Percentiles rank a stretch among this genome's conserved stretches.
Evolutionary conservation across 352 stramenopile genomes (phyloP).

Genomic region (Albugo laibachii): DNA sequence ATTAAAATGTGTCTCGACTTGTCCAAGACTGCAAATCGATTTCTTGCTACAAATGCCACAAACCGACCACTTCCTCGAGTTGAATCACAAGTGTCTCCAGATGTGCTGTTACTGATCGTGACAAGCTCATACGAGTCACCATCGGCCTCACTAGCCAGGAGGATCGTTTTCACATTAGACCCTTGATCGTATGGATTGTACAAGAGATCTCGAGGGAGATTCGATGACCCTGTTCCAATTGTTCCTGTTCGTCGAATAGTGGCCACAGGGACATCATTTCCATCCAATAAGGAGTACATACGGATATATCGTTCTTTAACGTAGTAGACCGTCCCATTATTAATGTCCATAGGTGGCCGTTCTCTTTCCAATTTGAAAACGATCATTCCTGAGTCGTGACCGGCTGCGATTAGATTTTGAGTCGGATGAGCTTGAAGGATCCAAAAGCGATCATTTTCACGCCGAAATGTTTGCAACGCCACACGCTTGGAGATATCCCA

Average conservation of each 20-base stretch:
- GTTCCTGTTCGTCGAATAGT: conserved; percentile 48
- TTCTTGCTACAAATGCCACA: conserved; percentile 93
- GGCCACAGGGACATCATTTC: conserved; percentile 53
- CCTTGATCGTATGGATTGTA: conserved; percentile 93
- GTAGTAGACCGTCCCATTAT: conserved; percentile 85
- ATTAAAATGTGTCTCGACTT: conserved; percentile 94
- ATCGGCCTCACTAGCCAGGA: conserved; percentile 91
- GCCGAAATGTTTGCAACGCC: conserved; percentile 95
- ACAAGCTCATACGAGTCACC: conserved; percentile 96
- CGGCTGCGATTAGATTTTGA: conserved; percentile 96
- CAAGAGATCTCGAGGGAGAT: conserved; percentile 84
- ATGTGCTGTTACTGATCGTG: conserved; percentile 73
- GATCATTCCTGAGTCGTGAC: conserved; percentile 99
- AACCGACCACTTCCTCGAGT: conserved; percentile 87
- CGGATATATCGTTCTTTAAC: conserved; percentile 96
- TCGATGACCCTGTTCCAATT: conserved; percentile 75
- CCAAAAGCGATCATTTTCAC: conserved; percentile 99
- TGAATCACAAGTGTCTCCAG: conserved; percentile 79
- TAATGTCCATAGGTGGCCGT: conserved; percentile 84
- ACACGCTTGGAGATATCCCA: conserved; percentile 99
- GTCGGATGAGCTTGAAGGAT: conserved; percentile 89
- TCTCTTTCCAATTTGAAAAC: conserved; percentile 98
- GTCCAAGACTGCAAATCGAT: conserved; percentile 96
- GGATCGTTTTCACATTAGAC: conserved; percentile 75
- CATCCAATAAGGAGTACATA: conserved; percentile 87